Conservation (phyloP, 2,329 filamentous ascomycete species). For the Sporothrix phasma region DNA sequence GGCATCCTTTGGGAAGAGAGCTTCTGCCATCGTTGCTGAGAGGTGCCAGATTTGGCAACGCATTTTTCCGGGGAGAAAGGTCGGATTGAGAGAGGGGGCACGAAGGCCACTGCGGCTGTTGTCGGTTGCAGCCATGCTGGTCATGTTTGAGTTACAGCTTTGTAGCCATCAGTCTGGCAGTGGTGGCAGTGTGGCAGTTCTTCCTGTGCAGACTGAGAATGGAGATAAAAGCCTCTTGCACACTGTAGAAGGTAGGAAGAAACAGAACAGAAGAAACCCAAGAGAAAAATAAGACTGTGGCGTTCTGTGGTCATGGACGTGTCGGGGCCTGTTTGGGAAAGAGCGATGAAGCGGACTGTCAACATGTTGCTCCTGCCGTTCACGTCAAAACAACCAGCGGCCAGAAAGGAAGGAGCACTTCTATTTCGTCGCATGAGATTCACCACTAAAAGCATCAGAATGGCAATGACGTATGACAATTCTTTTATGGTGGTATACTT, state of each 20-base stretch:
- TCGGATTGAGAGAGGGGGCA: not conserved
- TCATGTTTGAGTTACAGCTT: not conserved
- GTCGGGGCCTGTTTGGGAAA: not conserved
- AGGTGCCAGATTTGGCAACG: not conserved
- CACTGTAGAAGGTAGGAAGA: no score
- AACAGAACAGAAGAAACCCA: no score
- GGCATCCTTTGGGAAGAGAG: slow-evolving; percentile 26
- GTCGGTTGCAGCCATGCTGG: not conserved
- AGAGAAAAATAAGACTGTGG: not conserved
- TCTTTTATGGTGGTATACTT: no score
- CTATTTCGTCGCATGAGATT: no score
- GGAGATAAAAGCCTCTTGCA: no score
- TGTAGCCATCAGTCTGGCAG: not conserved
- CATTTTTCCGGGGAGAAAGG: not conserved
- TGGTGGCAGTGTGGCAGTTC: not conserved
- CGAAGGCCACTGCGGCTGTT: not conserved
- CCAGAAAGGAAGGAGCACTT: no score
- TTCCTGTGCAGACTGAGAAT: not conserved
- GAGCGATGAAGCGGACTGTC: not conserved
- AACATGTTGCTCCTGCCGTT: not conserved
- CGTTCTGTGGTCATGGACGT: not conserved
- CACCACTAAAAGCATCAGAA: no score
- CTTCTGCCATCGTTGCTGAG: slow-evolving; percentile 3
- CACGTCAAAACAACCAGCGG: not conserved
- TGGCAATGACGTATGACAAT: no score